phyloP scores from a whole-genome alignment of 106 monocot species.

The Hemerocallis citrina region DNA sequence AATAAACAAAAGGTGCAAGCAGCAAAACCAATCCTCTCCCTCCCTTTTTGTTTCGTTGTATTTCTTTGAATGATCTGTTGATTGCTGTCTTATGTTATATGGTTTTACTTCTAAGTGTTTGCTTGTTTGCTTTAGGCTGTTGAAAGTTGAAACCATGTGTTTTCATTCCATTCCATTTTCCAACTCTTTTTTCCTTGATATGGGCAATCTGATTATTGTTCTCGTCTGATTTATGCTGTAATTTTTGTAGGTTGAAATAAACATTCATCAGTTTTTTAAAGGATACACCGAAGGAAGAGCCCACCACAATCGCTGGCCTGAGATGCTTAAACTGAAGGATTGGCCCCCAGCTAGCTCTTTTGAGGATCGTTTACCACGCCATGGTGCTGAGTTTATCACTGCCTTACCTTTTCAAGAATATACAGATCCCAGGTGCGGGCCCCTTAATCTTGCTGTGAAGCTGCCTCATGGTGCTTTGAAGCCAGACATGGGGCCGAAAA shows the following conservation, averaged over 20 bases:
- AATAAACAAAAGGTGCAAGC: no score
- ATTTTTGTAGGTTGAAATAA: conserved; percentile 56
- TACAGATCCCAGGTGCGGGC: conserved; percentile 73
- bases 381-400: conserved; percentile 80
- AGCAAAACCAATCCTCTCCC: no score
- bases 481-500: conserved; percentile 91
- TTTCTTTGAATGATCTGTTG: no score
- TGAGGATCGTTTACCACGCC: conserved; percentile 82
- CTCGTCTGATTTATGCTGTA: neutral
- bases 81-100: no score
- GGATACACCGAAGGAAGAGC: conserved; percentile 63
- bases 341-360: conserved; percentile 86
- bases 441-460: conserved; percentile 71
- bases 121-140: no score
- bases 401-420: conserved; percentile 87
- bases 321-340: conserved; percentile 95
- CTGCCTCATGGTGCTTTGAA: conserved; percentile 56
- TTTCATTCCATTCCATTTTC: no score
- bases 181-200: no score
- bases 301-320: conserved; percentile 53
- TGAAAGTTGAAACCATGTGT: no score
- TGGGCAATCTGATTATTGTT: no score
- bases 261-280: conserved; percentile 52
- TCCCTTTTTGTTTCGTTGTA: no score
- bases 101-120: no score